phyloP scores from a whole-genome alignment of 495 filamentous ascomycete species.

The Hapsidospora chrysogenum region DNA sequence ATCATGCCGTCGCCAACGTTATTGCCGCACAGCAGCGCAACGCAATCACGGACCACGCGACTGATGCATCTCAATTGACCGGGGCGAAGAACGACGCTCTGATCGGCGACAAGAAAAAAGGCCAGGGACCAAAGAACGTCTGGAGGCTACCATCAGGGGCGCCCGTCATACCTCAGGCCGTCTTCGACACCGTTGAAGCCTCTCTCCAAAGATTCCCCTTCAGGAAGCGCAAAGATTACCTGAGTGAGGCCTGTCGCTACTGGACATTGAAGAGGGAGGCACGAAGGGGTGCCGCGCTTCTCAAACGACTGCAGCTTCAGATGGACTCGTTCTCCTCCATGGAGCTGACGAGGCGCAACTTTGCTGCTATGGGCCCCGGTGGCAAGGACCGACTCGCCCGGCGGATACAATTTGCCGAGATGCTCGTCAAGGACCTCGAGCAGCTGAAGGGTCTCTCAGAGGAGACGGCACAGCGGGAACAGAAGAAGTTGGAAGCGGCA shows the following conservation, averaged over 20 bases:
- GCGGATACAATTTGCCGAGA: slow-evolving; percentile 74
- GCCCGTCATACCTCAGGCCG: slow-evolving; percentile 75
- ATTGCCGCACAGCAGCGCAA: slow-evolving; percentile 48
- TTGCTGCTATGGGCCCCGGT: slow-evolving; percentile 73
- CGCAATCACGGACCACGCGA: slow-evolving; percentile 38
- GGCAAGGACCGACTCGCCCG: slow-evolving; percentile 62
- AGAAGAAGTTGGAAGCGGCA: slow-evolving; percentile 54
- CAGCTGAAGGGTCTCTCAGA: slow-evolving; percentile 51
- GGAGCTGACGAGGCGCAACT: slow-evolving; percentile 89
- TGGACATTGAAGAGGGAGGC: slow-evolving; percentile 97
- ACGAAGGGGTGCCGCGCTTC: slow-evolving; percentile 70
- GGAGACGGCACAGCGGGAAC: slow-evolving; percentile 54
- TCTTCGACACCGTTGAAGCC: slow-evolving; percentile 64
- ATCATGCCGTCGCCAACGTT: slow-evolving; percentile 69
- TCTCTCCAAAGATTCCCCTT: slow-evolving; percentile 67
- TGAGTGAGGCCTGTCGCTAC: slow-evolving; percentile 84
- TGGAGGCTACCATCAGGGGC: slow-evolving; percentile 95
- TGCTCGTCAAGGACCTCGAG: slow-evolving; percentile 58
- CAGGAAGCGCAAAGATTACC: slow-evolving; percentile 76
- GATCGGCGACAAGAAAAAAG: slow-evolving; percentile 59
- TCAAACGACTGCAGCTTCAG: slow-evolving; percentile 85
- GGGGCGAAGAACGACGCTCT: slow-evolving; percentile 38
- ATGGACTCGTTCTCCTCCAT: slow-evolving; percentile 91
- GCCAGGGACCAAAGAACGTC: slow-evolving; percentile 45
- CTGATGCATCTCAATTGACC: slow-evolving; percentile 37